Conservation (phyloP, 1,284 basidiomycete genomes). For the Athelia psychrophila region DNA sequence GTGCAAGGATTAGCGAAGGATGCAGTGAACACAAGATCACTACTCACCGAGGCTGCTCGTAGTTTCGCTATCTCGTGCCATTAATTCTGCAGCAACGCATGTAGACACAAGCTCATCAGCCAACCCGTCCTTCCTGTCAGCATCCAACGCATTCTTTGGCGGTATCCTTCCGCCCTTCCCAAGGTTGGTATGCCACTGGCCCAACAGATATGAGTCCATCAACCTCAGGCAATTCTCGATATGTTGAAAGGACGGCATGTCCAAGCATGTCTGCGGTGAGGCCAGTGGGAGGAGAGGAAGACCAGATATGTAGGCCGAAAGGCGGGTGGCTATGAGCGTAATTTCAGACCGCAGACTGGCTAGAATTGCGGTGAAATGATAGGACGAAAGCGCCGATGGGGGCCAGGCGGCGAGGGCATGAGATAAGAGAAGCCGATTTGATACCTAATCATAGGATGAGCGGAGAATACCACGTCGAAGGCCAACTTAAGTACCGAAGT, state of each 20-base stretch:
- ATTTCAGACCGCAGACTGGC: conserved; percentile 37
- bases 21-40: neutral
- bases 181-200: conserved; percentile 41
- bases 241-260: conserved; percentile 40
- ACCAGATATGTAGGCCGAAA: conserved; percentile 39
- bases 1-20: conserved; percentile 8
- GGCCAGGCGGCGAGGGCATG: conserved; percentile 37
- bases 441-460: conserved; percentile 36
- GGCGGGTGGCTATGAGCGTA: conserved; percentile 31
- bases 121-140: conserved; percentile 36
- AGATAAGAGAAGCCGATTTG: conserved; percentile 51
- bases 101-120: conserved; percentile 45
- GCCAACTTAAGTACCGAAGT: conserved; percentile 29
- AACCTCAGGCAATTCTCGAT: conserved; percentile 56
- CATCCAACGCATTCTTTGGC: conserved; percentile 24
- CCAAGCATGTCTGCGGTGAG: conserved; percentile 15
- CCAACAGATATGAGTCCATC: conserved; percentile 60
- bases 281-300: conserved; percentile 33
- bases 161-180: conserved; percentile 11
- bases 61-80: conserved; percentile 21
- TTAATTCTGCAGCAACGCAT: conserved; percentile 36
- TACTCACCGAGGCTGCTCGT: conserved; percentile 10
- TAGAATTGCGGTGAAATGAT: conserved; percentile 35
- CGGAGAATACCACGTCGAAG: too few relatives aligned
- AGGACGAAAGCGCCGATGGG: conserved; percentile 29